phyloP scores from a whole-genome alignment of 306 rosid species.

The Crataegus laevigata region DNA sequence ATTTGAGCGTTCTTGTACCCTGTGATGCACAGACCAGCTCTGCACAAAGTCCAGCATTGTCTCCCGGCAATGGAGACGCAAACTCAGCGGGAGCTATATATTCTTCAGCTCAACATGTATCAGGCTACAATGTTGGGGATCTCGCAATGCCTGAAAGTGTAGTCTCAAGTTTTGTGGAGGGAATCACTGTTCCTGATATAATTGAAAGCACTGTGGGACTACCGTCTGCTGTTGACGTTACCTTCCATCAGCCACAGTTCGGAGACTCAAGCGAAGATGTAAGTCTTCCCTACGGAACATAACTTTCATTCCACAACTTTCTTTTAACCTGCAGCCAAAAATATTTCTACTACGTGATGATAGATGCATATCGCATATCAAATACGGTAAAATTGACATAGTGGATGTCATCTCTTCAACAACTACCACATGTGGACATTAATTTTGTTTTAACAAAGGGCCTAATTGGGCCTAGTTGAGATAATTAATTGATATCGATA shows the following conservation, averaged over 20 bases:
- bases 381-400: background rate
- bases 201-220: slow-evolving; percentile 76
- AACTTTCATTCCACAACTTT: background rate
- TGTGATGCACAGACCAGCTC: slow-evolving; percentile 65
- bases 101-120: slow-evolving; percentile 34
- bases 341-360: background rate
- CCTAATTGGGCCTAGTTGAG: no score
- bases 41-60: slow-evolving; percentile 60
- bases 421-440: background rate
- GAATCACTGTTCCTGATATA: slow-evolving; percentile 60
- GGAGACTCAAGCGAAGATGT: slow-evolving; percentile 73
- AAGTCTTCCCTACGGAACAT: slow-evolving; percentile 28
- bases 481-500: no score
- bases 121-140: slow-evolving; percentile 60
- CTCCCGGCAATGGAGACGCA: slow-evolving; percentile 59
- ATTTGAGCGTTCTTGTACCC: slow-evolving; percentile 61
- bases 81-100: slow-evolving; percentile 50
- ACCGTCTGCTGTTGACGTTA: slow-evolving; percentile 58
- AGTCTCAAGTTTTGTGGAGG: slow-evolving; percentile 71
- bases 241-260: slow-evolving; percentile 48
- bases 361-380: background rate
- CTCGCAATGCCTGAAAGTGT: slow-evolving; percentile 56
- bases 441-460: no score
- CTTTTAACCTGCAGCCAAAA: background rate
- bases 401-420: background rate